These are phyloP conservation scores for Violaceomyces palustris DNA, from an alignment of 1,284 basidiomycete genomes.

Conservation along the genomic window DNA sequence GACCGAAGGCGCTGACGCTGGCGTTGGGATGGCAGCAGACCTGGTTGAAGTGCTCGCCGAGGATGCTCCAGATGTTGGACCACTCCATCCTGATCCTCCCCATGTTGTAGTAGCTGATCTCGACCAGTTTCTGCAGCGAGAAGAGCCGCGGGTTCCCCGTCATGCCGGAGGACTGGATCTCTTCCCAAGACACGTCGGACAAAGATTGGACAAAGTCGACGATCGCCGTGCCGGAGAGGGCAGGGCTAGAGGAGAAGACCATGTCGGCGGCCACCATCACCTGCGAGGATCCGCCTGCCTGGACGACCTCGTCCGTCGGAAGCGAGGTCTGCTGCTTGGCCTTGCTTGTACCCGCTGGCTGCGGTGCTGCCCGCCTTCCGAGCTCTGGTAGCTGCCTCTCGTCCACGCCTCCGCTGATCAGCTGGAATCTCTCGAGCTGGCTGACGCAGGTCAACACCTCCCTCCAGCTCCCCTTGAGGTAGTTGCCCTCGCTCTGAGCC, in stretches of 20 bases:
- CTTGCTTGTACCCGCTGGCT: conserved; percentile 4
- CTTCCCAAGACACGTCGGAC: conserved; percentile 97
- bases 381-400: conserved; percentile 69
- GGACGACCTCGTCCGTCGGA: conserved; percentile 81
- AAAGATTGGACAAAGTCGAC: conserved; percentile 96
- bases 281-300: conserved; percentile 92
- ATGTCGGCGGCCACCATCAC: conserved; percentile 98
- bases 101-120: conserved; percentile 99
- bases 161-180: conserved; percentile 92
- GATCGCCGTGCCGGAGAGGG: conserved; percentile 89
- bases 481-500: conserved; percentile 51
- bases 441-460: conserved; percentile 51
- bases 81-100: conserved; percentile 95
- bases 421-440: conserved; percentile 52
- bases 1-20: conserved; percentile 91
- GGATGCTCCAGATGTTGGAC: conserved; percentile 95
- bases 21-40: conserved; percentile 98
- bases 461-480: conserved; percentile 50
- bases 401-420: conserved; percentile 53
- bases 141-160: conserved; percentile 85
- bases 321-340: conserved; percentile 55
- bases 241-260: conserved; percentile 94
- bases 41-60: conserved; percentile 98
- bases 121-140: conserved; percentile 95
- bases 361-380: conserved; percentile 59